Percentiles rank a stretch among this genome's conserved stretches.
These are phyloP conservation scores for Colletotrichum sp. DNA, from an alignment of 2,329 filamentous ascomycete species.

Conservation along the genomic window DNA sequence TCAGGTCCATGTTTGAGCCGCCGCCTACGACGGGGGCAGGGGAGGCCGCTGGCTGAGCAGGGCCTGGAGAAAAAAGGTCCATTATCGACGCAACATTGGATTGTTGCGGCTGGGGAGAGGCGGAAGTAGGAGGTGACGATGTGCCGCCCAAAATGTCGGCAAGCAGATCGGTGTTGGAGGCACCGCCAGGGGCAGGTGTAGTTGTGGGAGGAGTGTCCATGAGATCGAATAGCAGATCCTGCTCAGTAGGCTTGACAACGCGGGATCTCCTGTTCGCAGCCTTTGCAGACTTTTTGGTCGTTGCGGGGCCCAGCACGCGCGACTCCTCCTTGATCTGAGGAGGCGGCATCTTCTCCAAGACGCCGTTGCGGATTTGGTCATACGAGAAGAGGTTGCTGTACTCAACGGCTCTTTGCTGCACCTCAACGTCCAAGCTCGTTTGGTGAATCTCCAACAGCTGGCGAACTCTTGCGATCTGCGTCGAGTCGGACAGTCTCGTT, in stretches of 20 bases:
- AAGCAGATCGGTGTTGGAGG: slow-evolving; percentile 84
- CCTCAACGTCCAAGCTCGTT: slow-evolving; percentile 90
- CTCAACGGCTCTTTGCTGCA: slow-evolving; percentile 95
- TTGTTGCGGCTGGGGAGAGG: slow-evolving; percentile 58
- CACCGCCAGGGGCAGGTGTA: slow-evolving; percentile 51
- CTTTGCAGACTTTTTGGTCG: slow-evolving; percentile 65
- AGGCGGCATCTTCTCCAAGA: slow-evolving; percentile 96
- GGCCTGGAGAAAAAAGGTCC: slow-evolving; percentile 74
- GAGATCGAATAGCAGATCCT: slow-evolving; percentile 89
- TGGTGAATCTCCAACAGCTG: slow-evolving; percentile 79
- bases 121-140: slow-evolving; percentile 45
- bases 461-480: slow-evolving; percentile 87
- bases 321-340: slow-evolving; percentile 97
- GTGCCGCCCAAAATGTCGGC: slow-evolving; percentile 88
- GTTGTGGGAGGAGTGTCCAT: slow-evolving; percentile 76
- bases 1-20: slow-evolving; percentile 50
- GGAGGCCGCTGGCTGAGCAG: slow-evolving; percentile 27
- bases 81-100: slow-evolving; percentile 78
- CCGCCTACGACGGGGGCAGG: slow-evolving; percentile 35
- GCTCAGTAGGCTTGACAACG: slow-evolving; percentile 82
- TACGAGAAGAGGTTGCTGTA: slow-evolving; percentile 94
- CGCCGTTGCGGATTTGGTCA: slow-evolving; percentile 85
- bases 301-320: slow-evolving; percentile 83
- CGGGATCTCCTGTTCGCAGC: slow-evolving; percentile 77
- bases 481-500: slow-evolving; percentile 79